These are phyloP conservation scores for Collybiopsis confluens DNA, from an alignment of 768 basidiomycete species.

Conservation along the genomic window DNA sequence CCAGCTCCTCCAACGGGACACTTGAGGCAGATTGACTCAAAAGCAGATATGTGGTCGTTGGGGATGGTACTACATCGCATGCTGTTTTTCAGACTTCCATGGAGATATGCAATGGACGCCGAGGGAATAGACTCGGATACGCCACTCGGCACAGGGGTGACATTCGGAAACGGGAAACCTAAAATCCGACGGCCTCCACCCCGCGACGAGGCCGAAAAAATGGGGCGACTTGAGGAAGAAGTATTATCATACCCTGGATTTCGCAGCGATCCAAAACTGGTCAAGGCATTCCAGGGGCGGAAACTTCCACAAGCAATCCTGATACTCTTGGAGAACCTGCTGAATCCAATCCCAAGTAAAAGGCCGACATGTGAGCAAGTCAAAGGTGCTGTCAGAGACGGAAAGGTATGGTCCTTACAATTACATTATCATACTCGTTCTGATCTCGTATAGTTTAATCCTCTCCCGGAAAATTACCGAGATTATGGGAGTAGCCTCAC, in stretches of 20 bases:
- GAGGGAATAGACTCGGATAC: slow-evolving; percentile 31
- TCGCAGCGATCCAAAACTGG: slow-evolving; percentile 36
- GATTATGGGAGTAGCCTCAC: neutral
- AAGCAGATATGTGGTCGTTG: slow-evolving; percentile 95
- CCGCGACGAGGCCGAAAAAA: slow-evolving; percentile 51
- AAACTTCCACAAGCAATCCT: slow-evolving; percentile 69
- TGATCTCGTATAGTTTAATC: slow-evolving; percentile 1
- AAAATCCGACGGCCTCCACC: slow-evolving; percentile 27
- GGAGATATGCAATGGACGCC: slow-evolving; percentile 63
- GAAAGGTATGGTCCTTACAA: slow-evolving; percentile 51
- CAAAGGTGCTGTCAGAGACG: slow-evolving; percentile 59
- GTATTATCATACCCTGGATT: slow-evolving; percentile 75
- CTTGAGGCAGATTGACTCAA: slow-evolving; percentile 73
- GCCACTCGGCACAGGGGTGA: neutral
- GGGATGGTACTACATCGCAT: slow-evolving; percentile 96
- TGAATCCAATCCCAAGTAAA: slow-evolving; percentile 54
- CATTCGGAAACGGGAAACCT: neutral
- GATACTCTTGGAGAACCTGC: slow-evolving; percentile 66
- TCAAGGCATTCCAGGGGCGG: slow-evolving; percentile 61
- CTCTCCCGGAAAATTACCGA: slow-evolving; percentile 1
- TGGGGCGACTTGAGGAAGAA: slow-evolving; percentile 68
- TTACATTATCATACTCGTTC: slow-evolving; percentile 4
- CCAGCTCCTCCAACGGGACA: slow-evolving; percentile 60
- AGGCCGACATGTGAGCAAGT: slow-evolving; percentile 76
- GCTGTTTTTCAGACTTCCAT: slow-evolving; percentile 87